These are phyloP conservation scores for Ustilago cynodontis DNA, from an alignment of 1,284 basidiomycete genomes.

Conservation along the genomic window DNA sequence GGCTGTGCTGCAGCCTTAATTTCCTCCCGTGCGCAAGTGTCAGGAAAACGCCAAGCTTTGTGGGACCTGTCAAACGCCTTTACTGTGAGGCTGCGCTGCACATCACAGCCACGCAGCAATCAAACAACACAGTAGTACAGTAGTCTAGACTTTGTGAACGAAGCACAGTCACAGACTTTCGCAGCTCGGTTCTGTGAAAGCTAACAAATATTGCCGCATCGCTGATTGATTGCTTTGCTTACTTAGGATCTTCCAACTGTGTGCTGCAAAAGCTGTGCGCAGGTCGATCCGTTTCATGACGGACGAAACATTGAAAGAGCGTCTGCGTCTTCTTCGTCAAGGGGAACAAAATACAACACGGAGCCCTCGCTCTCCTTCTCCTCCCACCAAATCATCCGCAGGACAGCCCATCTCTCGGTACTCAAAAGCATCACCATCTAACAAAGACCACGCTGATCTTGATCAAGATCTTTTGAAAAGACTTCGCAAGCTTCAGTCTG, in stretches of 20 bases:
- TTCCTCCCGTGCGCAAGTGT: too few species aligned
- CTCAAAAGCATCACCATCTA: not conserved
- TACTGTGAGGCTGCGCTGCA: not conserved
- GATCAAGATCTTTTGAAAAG: conserved; percentile 31
- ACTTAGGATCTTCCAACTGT: conserved; percentile 8
- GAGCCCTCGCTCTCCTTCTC: not conserved
- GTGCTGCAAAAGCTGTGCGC: not conserved
- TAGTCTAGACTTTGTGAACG: too few species aligned
- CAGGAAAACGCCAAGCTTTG: conserved; percentile 8
- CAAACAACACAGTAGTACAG: too few species aligned
- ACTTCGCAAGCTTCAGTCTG: conserved; percentile 28
- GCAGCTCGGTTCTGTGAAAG: not conserved
- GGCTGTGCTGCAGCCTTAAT: conserved; percentile 4
- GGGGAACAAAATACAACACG: conserved; percentile 12
- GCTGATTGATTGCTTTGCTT: not conserved
- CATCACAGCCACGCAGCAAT: not conserved
- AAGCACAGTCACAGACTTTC: too few species aligned
- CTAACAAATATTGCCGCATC: not conserved
- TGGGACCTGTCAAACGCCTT: conserved; percentile 7
- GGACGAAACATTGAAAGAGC: conserved; percentile 40
- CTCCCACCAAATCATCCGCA: not conserved
- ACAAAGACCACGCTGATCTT: not conserved
- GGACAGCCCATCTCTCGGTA: not conserved
- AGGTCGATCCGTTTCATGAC: conserved; percentile 17
- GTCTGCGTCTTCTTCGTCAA: conserved; percentile 33